Conservation (phyloP, 2,329 filamentous ascomycete genomes). For the Leptographium procerum region DNA sequence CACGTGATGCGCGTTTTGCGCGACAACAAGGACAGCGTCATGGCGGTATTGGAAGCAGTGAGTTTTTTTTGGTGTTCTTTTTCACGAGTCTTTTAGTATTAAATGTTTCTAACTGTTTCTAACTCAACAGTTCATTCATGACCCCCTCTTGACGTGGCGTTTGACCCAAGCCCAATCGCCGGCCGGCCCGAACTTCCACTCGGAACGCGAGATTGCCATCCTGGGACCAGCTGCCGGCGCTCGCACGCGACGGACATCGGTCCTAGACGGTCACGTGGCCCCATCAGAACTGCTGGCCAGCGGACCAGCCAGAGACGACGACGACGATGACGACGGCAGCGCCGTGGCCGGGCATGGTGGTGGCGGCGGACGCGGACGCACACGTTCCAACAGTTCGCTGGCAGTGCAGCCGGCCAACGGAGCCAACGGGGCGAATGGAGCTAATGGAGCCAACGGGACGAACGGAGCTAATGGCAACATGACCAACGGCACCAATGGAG, state of each 20-base stretch:
- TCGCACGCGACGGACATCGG: constrained; percentile 54
- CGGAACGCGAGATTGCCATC: constrained; percentile 45
- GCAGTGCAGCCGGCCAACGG: constrained; percentile 19
- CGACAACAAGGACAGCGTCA: constrained; percentile 95
- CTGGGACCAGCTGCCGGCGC: constrained; percentile 27
- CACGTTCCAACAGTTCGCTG: neutral
- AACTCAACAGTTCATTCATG: constrained; percentile 82
- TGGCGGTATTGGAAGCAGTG: constrained; percentile 96
- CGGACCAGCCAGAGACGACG: neutral
- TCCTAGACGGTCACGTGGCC: constrained; percentile 52
- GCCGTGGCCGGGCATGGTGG: neutral
- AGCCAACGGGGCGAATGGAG: neutral
- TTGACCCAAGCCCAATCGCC: constrained; percentile 56
- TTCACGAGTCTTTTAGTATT: constrained; percentile 3
- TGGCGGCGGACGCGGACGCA: neutral
- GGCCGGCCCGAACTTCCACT: constrained; percentile 54
- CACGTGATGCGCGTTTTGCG: constrained; percentile 95
- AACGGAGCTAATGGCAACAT: neutral
- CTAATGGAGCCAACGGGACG: neutral
- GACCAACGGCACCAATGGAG: neutral
- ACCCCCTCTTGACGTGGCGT: constrained; percentile 96
- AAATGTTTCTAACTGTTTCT: constrained; percentile 9
- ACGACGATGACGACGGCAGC: neutral
- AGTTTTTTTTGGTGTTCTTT: constrained; percentile 28
- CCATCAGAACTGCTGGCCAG: constrained; percentile 37